These are phyloP conservation scores for Lizonia empirigonia DNA, from an alignment of 2,329 filamentous ascomycete genomes.

Conservation along the genomic window DNA sequence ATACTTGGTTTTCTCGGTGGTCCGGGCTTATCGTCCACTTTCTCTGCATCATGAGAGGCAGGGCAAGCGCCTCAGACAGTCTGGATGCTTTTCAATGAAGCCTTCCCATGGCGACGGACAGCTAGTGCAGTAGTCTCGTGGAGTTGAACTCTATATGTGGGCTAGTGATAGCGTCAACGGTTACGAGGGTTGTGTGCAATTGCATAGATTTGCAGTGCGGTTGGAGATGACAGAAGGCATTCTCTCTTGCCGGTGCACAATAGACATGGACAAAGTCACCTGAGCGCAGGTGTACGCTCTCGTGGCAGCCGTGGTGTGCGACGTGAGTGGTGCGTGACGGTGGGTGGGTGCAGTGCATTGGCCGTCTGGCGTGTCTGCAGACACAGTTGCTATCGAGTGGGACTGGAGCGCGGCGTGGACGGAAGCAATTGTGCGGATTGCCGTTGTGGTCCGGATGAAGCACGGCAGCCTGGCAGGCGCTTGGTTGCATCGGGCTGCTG, in stretches of 20 bases:
- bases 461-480: slow-evolving; percentile 13
- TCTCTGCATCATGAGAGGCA: no score
- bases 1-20: no score
- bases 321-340: slow-evolving; percentile 14
- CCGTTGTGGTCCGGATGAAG: no score
- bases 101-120: neutral
- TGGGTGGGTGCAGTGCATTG: slow-evolving; percentile 16
- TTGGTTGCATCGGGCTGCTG: slow-evolving; percentile 12
- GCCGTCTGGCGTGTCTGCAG: slow-evolving; percentile 17
- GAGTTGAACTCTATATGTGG: slow-evolving; percentile 1
- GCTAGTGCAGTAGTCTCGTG: neutral
- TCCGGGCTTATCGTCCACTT: no score
- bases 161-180: slow-evolving; percentile 4
- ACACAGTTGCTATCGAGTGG: slow-evolving; percentile 5
- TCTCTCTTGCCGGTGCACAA: neutral
- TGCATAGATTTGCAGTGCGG: neutral
- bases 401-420: slow-evolving; percentile 3
- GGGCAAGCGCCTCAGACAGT: slow-evolving; percentile 7
- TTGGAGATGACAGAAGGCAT: neutral
- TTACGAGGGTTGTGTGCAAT: neutral
- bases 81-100: slow-evolving; percentile 4
- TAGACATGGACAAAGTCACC: neutral
- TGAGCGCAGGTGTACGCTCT: slow-evolving; percentile 8
- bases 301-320: slow-evolving; percentile 13
- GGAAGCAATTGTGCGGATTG: neutral